A percentile compares a stretch with the other conserved stretches of the same genome.
Conservation (phyloP, 2,329 filamentous ascomycete species). For the Curvularia verruculosa region DNA sequence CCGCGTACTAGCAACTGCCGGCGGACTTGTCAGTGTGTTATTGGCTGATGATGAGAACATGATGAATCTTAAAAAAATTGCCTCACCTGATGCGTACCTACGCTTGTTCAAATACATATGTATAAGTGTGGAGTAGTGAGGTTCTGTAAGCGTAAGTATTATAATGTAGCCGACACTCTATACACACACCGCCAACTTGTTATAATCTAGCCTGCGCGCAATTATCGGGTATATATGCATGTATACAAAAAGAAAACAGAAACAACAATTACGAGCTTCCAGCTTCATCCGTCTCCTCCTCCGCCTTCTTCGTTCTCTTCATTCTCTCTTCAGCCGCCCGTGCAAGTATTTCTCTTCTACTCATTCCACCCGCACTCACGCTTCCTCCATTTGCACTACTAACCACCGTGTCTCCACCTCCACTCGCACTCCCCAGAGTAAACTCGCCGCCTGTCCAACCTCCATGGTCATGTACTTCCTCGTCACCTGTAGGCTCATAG, state of each 20-base stretch:
- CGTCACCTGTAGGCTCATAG: conserved; percentile 36
- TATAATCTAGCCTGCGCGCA: neutral
- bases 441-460: conserved; percentile 53
- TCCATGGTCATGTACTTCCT: conserved; percentile 50
- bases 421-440: conserved; percentile 37
- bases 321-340: conserved; percentile 72
- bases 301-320: conserved; percentile 57
- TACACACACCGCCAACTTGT: neutral
- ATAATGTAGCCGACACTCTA: neutral
- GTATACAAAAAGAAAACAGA: neutral
- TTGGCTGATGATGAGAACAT: neutral
- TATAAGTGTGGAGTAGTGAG: neutral
- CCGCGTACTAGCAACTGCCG: neutral
- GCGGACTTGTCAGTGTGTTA: neutral
- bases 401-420: conserved; percentile 23
- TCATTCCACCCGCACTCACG: conserved; percentile 58
- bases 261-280: neutral
- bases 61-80: neutral
- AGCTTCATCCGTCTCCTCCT: conserved; percentile 41
- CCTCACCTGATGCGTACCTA: neutral
- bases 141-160: neutral
- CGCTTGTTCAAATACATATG: neutral
- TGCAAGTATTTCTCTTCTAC: conserved; percentile 75
- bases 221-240: conserved; percentile 5
- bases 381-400: conserved; percentile 33